These are phyloP conservation scores for Ambrosia hybrid DNA, from an alignment of 140 eudicot species.

Conservation along the genomic window DNA sequence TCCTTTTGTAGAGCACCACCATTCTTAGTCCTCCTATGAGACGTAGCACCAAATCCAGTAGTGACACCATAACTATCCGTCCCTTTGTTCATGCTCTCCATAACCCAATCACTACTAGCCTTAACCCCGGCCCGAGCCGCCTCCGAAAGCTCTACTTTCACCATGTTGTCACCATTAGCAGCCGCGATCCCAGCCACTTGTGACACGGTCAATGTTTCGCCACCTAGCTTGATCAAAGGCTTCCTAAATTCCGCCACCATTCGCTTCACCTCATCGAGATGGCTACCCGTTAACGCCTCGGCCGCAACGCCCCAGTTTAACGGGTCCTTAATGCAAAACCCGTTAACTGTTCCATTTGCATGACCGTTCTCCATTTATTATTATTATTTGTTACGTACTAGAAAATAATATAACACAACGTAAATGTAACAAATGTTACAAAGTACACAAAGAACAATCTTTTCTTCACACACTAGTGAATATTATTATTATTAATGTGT, in stretches of 20 bases:
- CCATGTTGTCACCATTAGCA: slow-evolving; percentile 29
- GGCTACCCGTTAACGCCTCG: slow-evolving; percentile 72
- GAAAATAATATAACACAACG: background rate
- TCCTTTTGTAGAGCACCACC: slow-evolving; percentile 87
- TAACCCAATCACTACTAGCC: slow-evolving; percentile 97
- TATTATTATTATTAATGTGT: background rate
- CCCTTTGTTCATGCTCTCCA: slow-evolving; percentile 92
- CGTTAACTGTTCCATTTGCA: slow-evolving; percentile 25
- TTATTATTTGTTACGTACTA: no score
- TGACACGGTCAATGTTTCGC: slow-evolving; percentile 61
- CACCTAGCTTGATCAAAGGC: slow-evolving; percentile 63
- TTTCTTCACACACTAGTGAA: slow-evolving; percentile 14
- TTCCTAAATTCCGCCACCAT: slow-evolving; percentile 85
- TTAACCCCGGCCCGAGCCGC: slow-evolving; percentile 70
- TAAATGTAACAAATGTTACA: no score
- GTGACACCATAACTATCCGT: slow-evolving; percentile 90
- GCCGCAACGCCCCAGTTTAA: slow-evolving; percentile 85
- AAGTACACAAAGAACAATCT: background rate
- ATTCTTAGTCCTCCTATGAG: slow-evolving; percentile 75
- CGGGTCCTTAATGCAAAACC: slow-evolving; percentile 66
- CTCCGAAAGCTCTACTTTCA: slow-evolving; percentile 75
- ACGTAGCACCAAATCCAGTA: slow-evolving; percentile 87
- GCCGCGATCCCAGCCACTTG: slow-evolving; percentile 88
- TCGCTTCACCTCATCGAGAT: slow-evolving; percentile 75
- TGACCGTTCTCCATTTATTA: slow-evolving; percentile 36